Base-by-base conservation (phyloP, 2,329 filamentous ascomycete species). In the Chaetothyriales sp. region DNA sequence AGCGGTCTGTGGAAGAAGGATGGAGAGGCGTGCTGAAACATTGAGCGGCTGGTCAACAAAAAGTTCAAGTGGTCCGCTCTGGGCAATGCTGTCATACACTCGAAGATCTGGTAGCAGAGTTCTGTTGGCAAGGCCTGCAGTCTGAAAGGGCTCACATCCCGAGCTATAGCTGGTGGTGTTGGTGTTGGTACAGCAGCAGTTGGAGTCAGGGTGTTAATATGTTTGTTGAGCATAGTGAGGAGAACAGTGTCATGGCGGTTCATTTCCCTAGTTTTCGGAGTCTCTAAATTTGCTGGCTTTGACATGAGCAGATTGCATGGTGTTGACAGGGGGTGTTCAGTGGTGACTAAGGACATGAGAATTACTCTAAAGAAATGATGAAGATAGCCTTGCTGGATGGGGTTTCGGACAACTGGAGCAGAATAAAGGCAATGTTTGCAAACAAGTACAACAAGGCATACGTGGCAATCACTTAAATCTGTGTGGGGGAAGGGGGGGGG, bases 1-100 rank as follows among this genome's bases (percentile, higher is more conserved):
- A 57, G 49, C 10, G 51, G 51, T 25, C 53, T 19, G 7, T 43
- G 45, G 36, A 51, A 55, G 44, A 54, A 54, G 48, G 53, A 54
- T 44, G 48, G 44, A 22, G 43, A 52, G 12, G 55, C 55, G 49
- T 57, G 53, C 25, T 22, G 15, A 18, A 49, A 48, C n/a, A 56
- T 49, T 42, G 55, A 51, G 18, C 48, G 49, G 46, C 48, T 48
- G 20, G 51, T 47, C 22, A 49, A 53, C 22, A 57, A 25, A n/a
- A 57, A 42, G 22, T 48, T 52, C 43, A 49, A 36, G 32, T 55
- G 53, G 28, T 57, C 51, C 10, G 20, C 36, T 18, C 7, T 39
- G 3, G 43, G 19, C 19, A 51, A 25, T 20, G 20, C 7, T 6
- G 51, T 46, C 51, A 57, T 53, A n/a, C 50, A 36, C n/a, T 47